These are phyloP conservation scores for Calycina marina DNA, from an alignment of 2,329 filamentous ascomycete genomes.

Conservation along the genomic window DNA sequence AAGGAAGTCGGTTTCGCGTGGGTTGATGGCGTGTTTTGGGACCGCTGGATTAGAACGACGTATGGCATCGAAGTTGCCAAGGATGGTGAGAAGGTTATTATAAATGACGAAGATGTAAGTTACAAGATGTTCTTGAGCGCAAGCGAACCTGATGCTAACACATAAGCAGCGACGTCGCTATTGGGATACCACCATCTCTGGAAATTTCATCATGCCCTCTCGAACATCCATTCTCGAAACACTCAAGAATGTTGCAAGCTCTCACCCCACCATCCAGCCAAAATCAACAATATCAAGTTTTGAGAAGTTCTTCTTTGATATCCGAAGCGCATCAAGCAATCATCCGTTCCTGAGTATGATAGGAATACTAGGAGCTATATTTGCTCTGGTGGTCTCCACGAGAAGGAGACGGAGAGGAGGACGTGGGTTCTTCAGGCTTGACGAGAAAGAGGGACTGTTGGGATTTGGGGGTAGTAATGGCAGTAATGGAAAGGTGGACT, in stretches of 20 bases:
- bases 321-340: slow-evolving; percentile 40
- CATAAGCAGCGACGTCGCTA: slow-evolving; percentile 67
- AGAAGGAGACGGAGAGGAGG: slow-evolving; percentile 38
- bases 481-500: slow-evolving; percentile 37
- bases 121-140: too few species aligned
- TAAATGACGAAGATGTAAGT: slow-evolving; percentile 94
- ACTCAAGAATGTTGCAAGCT: slow-evolving; percentile 33
- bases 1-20: slow-evolving; percentile 92
- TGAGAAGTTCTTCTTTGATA: slow-evolving; percentile 56
- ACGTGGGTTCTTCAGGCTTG: slow-evolving; percentile 45
- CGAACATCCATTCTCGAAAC: slow-evolving; percentile 32
- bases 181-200: slow-evolving; percentile 85
- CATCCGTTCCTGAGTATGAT: slow-evolving; percentile 44
- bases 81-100: slow-evolving; percentile 82
- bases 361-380: slow-evolving; percentile 39
- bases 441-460: slow-evolving; percentile 52
- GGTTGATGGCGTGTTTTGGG: slow-evolving; percentile 96
- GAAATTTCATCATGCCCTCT: slow-evolving; percentile 77
- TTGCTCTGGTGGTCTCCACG: slow-evolving; percentile 38
- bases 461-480: slow-evolving; percentile 36
- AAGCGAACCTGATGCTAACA: slow-evolving; percentile 6
- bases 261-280: slow-evolving; percentile 49
- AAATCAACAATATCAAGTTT: slow-evolving; percentile 66
- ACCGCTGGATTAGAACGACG: slow-evolving; percentile 88
- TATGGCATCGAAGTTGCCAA: slow-evolving; percentile 76